Conservation (phyloP, 352 stramenopile species). For the Phytopythium mirpurense region DNA sequence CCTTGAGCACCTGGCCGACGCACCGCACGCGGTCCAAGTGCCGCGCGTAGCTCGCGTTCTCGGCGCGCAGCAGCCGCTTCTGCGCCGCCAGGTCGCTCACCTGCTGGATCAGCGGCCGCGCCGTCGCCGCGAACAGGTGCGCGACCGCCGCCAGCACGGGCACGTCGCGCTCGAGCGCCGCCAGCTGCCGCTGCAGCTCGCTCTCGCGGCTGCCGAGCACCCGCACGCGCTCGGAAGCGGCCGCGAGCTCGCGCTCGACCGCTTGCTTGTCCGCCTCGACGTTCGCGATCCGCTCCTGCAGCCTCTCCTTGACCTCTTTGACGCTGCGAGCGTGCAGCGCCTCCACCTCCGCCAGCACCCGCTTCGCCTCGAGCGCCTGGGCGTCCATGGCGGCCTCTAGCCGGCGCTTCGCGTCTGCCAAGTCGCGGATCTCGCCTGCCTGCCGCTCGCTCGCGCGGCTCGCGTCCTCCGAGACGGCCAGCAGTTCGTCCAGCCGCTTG, state of each 20-base stretch:
- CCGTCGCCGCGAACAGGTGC: slow-evolving; percentile 55
- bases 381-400: slow-evolving; percentile 29
- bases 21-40: slow-evolving; percentile 55
- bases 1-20: slow-evolving; percentile 49
- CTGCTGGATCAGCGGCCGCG: slow-evolving; percentile 55
- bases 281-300: slow-evolving; percentile 20
- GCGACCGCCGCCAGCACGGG: slow-evolving; percentile 39
- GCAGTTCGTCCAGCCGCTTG: slow-evolving; percentile 16
- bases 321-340: slow-evolving; percentile 27
- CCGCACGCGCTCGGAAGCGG: slow-evolving; percentile 13
- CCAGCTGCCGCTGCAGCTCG: slow-evolving; percentile 25
- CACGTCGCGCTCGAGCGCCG: slow-evolving; percentile 32
- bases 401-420: slow-evolving; percentile 10
- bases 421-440: slow-evolving; percentile 15
- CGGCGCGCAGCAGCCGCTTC: slow-evolving; percentile 43
- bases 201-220: slow-evolving; percentile 11
- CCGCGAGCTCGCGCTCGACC: slow-evolving; percentile 23
- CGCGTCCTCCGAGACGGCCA: slow-evolving; percentile 16
- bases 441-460: slow-evolving; percentile 17
- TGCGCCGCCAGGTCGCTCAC: slow-evolving; percentile 57
- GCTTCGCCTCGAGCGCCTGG: slow-evolving; percentile 30
- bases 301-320: slow-evolving; percentile 34
- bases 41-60: slow-evolving; percentile 41
- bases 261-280: slow-evolving; percentile 33
- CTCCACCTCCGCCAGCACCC: slow-evolving; percentile 36